These are phyloP conservation scores for Beauveria rudraprayagi DNA, from an alignment of 2,329 filamentous ascomycete species.

Conservation along the genomic window DNA sequence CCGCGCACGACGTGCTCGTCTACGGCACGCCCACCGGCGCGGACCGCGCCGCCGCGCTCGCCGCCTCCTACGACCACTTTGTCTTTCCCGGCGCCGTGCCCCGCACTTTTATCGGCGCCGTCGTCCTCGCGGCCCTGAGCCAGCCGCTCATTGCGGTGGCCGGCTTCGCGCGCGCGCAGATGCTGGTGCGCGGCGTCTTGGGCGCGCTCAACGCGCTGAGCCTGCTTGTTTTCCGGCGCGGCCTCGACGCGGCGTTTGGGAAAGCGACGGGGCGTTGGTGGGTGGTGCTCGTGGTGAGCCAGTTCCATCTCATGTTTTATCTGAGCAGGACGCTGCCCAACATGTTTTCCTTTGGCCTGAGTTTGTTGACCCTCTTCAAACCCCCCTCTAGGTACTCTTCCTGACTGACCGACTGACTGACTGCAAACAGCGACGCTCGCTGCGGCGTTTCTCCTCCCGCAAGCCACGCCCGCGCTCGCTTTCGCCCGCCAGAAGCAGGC, in stretches of 20 bases:
- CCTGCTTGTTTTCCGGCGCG: constrained; percentile 57
- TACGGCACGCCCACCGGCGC: constrained; percentile 61
- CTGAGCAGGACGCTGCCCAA: constrained; percentile 87
- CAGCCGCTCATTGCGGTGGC: constrained; percentile 55
- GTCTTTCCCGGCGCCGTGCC: constrained; percentile 87
- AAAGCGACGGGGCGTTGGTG: constrained; percentile 67
- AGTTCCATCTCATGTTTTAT: constrained; percentile 93
- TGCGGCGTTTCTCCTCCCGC: constrained; percentile 38
- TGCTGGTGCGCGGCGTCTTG: constrained; percentile 66
- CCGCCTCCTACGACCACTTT: constrained; percentile 74
- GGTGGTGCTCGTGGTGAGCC: constrained; percentile 64
- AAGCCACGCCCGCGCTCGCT: constrained; percentile 19
- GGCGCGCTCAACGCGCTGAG: constrained; percentile 67
- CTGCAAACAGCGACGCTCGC: constrained; percentile 54
- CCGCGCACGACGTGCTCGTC: constrained; percentile 77
- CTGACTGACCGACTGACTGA: not conserved
- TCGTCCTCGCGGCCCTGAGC: constrained; percentile 65
- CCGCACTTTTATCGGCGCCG: constrained; percentile 77
- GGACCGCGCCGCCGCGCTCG: constrained; percentile 47
- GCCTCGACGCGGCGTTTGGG: constrained; percentile 62
- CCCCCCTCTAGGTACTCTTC: not conserved
- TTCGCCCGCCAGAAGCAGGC: constrained; percentile 50
- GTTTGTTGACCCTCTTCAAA: constrained; percentile 39
- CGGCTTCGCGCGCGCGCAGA: constrained; percentile 46
- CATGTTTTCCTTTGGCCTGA: constrained; percentile 87